Conservation (phyloP, 495 filamentous ascomycete genomes). For the Hyaloscypha hepaticicola region DNA sequence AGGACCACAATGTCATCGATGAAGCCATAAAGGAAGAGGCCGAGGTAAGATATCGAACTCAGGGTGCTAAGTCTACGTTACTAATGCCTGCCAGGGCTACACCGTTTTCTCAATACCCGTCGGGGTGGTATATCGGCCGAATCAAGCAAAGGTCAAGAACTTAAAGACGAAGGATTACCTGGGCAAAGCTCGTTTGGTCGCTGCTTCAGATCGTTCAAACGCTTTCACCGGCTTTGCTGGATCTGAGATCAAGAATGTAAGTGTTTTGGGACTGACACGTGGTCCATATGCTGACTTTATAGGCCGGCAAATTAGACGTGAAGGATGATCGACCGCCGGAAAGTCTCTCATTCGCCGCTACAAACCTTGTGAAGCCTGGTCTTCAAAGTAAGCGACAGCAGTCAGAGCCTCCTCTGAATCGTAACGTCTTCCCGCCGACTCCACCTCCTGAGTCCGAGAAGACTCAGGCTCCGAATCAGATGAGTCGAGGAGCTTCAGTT, state of each 20-base stretch:
- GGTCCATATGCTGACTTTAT: background rate
- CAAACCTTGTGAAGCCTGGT: slow-evolving; percentile 84
- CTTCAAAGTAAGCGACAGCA: slow-evolving; percentile 78
- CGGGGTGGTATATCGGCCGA: slow-evolving; percentile 90
- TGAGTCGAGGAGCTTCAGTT: slow-evolving; percentile 53
- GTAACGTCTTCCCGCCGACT: slow-evolving; percentile 92
- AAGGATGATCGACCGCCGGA: slow-evolving; percentile 74
- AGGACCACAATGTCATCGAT: slow-evolving; percentile 96
- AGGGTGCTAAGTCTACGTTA: slow-evolving; percentile 24
- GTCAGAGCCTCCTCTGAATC: slow-evolving; percentile 78
- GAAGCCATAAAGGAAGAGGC: slow-evolving; percentile 93
- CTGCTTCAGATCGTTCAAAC: slow-evolving; percentile 77
- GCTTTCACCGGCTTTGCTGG: slow-evolving; percentile 75
- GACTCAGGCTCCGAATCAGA: slow-evolving; percentile 30
- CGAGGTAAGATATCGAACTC: slow-evolving; percentile 57
- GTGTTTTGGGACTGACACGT: slow-evolving; percentile 15
- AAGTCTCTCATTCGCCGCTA: slow-evolving; percentile 83
- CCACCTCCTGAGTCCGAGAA: slow-evolving; percentile 85
- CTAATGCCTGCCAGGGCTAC: slow-evolving; percentile 65
- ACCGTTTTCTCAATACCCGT: slow-evolving; percentile 99
- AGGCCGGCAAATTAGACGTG: slow-evolving; percentile 32
- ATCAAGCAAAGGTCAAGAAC: slow-evolving; percentile 97
- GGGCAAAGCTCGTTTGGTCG: slow-evolving; percentile 90
- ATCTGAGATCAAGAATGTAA: slow-evolving; percentile 67
- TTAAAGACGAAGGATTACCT: slow-evolving; percentile 96